Conservation (phyloP, 2,329 filamentous ascomycete species). For the Davidsoniella virescens region DNA sequence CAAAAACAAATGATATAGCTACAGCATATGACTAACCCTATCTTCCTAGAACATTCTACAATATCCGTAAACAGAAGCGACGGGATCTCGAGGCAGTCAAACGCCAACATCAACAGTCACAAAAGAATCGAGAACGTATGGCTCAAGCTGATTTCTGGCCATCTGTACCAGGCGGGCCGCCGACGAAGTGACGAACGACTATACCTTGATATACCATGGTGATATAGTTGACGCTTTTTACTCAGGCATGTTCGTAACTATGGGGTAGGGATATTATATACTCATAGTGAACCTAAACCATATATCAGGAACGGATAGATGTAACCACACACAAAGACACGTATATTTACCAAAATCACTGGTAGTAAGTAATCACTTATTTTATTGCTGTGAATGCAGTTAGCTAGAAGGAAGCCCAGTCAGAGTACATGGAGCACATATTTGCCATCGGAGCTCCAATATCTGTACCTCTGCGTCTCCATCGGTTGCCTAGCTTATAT, state of each 20-base stretch:
- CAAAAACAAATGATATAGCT: not conserved
- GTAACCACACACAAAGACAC: too few relatives aligned
- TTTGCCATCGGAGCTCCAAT: too few relatives aligned
- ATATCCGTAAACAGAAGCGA: slow-evolving; percentile 66
- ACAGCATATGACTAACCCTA: not conserved
- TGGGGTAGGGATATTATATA: too few relatives aligned
- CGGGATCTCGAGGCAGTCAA: slow-evolving; percentile 38
- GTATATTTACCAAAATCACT: too few relatives aligned
- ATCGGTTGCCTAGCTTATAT: too few relatives aligned
- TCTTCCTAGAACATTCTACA: slow-evolving; percentile 56
- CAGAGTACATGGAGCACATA: too few relatives aligned
- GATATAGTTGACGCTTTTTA: not conserved
- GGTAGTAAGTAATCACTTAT: too few relatives aligned
- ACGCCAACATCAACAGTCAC: slow-evolving; percentile 36
- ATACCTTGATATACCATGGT: not conserved
- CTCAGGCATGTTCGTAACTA: not conserved
- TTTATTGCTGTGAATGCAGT: too few relatives aligned
- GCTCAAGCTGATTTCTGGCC: slow-evolving; percentile 70
- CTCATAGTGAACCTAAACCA: too few relatives aligned
- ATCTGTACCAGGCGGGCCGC: slow-evolving; percentile 50
- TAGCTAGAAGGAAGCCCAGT: too few relatives aligned
- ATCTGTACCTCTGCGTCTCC: too few relatives aligned
- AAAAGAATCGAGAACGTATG: slow-evolving; percentile 63
- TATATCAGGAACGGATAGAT: too few relatives aligned
- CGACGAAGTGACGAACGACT: slow-evolving; percentile 14